Evolutionary conservation across 1,284 basidiomycete species (phyloP), one percentile per base, ranked within the genome.

Genomic region (Trametes polyzona): DNA sequence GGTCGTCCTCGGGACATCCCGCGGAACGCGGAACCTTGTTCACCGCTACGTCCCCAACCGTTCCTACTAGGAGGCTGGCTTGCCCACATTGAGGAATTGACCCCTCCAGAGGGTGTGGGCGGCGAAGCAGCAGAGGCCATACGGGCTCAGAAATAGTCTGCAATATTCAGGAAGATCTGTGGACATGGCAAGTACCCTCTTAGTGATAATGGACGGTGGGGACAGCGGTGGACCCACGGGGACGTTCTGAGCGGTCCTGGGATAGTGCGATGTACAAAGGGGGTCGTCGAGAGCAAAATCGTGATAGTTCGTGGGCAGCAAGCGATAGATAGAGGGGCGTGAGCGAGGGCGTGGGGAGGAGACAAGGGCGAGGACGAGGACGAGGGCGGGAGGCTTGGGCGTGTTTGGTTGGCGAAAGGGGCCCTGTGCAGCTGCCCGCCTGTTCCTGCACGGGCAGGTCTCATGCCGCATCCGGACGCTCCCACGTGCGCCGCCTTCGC

Each of bases 11-110:
- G 67, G 36, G 59, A 53, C 14, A 52, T 21, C 6, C 74, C 73
- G 44, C 77, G 80, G 64, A 83, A 82, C 27, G 82, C 76, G 30
- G 80, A 74, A 10, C 79, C 79, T 55, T 79, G 70, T 36, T 85
- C 84, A 41, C 74, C 74, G 23, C 70, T 68, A 44, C 76, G 75
- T 41, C 69, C 71, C 83, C 83, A 83, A 48, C 76, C 76, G 52
- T 70, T 67, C 48, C 76, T 74, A 50, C 60, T 51, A 37, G 67
- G 58, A 50, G 69, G 59, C 57, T 68, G 59, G 46, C 51, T 52
- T 2, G 66, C 64, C 67, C 66, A 69, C 62, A 67, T 69, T 10
- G 69, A 68, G 46, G 65, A 44, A 47, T 37, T 61, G 17, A 61
- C 62, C 9, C 64, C 67, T 52, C 58, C 64, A 32, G 64, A 57